These are phyloP conservation scores for Stylosanthes scabra DNA, from an alignment of 331 rosid species.

Conservation along the genomic window DNA sequence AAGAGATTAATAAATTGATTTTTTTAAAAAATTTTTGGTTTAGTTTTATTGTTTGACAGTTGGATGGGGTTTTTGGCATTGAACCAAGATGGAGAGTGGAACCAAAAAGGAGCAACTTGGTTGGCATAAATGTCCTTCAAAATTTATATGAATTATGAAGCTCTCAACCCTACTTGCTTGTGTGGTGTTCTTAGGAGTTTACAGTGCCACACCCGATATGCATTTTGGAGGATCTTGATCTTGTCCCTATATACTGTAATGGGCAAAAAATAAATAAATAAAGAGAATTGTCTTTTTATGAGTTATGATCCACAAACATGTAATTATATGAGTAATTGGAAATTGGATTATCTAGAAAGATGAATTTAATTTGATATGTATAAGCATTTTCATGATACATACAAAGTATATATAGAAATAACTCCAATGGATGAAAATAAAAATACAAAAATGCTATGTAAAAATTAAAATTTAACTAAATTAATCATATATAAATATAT, in stretches of 20 bases:
- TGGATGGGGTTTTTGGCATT: not conserved
- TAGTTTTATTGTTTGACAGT: not conserved
- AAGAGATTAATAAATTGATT: too few species aligned
- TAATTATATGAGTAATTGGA: not conserved
- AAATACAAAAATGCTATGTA: not conserved
- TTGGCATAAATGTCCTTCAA: slow-evolving; percentile 1
- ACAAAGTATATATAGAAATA: not conserved
- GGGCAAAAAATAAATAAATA: not conserved
- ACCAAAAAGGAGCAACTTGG: not conserved
- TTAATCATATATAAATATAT: too few species aligned
- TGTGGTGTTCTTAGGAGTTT: not conserved
- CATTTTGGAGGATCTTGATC: not conserved
- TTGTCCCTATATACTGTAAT: too few species aligned
- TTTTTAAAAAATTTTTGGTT: too few species aligned
- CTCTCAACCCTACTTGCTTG: not conserved
- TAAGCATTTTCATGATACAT: too few species aligned
- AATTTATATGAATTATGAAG: not conserved
- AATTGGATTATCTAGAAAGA: too few species aligned
- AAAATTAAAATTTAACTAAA: too few species aligned
- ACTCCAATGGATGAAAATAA: not conserved
- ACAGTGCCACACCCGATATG: not conserved
- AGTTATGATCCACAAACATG: not conserved
- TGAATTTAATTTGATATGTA: too few species aligned
- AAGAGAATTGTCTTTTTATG: too few species aligned
- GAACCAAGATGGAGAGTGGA: not conserved